phyloP scores from a whole-genome alignment of 2,329 filamentous ascomycete genomes.

The Chaetothyriales sp. region DNA sequence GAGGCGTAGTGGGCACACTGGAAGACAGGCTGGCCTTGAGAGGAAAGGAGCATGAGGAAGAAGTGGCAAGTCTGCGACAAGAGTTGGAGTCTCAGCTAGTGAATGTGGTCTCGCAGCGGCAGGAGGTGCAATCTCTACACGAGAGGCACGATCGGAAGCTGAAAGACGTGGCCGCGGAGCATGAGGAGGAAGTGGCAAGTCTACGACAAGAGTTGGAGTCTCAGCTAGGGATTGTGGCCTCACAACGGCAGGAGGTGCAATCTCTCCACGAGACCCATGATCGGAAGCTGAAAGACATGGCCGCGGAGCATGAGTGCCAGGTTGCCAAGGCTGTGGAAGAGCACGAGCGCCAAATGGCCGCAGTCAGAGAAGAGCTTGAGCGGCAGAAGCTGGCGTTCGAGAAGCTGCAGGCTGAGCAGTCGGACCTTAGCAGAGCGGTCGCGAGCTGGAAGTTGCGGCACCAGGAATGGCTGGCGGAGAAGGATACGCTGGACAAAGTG shows the following conservation, averaged over 20 bases:
- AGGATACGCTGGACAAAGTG: not conserved
- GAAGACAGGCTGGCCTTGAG: constrained; percentile 6
- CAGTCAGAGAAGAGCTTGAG: constrained; percentile 14
- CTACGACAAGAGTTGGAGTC: constrained; percentile 5
- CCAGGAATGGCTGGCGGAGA: constrained; percentile 29
- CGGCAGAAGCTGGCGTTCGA: constrained; percentile 14
- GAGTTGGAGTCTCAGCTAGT: constrained; percentile 8
- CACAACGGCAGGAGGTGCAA: constrained; percentile 6
- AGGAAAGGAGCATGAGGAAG: constrained; percentile 4
- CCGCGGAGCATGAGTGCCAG: constrained; percentile 21
- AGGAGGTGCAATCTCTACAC: constrained; percentile 5
- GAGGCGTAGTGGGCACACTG: not conserved
- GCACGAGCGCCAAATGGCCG: constrained; percentile 19
- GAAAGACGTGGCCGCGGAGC: constrained; percentile 11
- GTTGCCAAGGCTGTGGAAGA: constrained; percentile 25
- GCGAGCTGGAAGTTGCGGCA: constrained; percentile 33
- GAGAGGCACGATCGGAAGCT: constrained; percentile 5
- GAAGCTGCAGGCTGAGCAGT: constrained; percentile 10
- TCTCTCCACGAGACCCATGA: constrained; percentile 4
- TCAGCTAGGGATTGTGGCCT: constrained; percentile 4
- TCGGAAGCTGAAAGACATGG: constrained; percentile 4
- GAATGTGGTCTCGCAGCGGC: constrained; percentile 3
- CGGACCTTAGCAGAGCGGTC: constrained; percentile 7
- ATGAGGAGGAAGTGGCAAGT: constrained; percentile 1
- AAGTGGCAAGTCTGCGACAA: not conserved